A percentile compares a stretch with the other conserved stretches of the same genome.
phyloP scores from a whole-genome alignment of 192 early-diverging fungal genomes.

The Jimgerdemannia lactiflua region DNA sequence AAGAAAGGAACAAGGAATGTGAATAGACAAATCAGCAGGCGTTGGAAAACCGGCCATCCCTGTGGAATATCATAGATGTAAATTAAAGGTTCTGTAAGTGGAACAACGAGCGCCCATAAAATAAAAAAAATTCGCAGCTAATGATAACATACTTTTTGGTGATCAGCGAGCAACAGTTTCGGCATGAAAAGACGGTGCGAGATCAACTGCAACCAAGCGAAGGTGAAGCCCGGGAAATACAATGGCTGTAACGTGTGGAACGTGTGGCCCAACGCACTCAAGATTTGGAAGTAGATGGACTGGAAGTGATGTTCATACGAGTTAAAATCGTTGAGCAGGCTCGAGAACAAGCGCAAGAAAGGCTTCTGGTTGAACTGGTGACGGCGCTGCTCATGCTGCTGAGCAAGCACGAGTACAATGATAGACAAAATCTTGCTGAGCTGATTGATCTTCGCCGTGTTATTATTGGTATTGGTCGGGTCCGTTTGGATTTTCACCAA shows the following conservation, averaged over 20 bases:
- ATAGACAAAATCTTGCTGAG: slow-evolving; percentile 84
- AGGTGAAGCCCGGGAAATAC: slow-evolving; percentile 89
- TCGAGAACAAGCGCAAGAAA: slow-evolving; percentile 86
- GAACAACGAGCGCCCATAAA: neutral
- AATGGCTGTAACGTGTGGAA: slow-evolving; percentile 83
- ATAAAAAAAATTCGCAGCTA: neutral
- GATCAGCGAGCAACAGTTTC: slow-evolving; percentile 71
- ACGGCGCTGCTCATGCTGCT: slow-evolving; percentile 78
- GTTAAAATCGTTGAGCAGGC: slow-evolving; percentile 78
- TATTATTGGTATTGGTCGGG: slow-evolving; percentile 46
- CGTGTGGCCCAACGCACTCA: slow-evolving; percentile 71
- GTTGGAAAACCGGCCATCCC: slow-evolving; percentile 86
- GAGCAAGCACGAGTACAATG: slow-evolving; percentile 80
- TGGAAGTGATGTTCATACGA: slow-evolving; percentile 59
- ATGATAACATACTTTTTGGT: slow-evolving; percentile 67
- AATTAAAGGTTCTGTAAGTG: neutral
- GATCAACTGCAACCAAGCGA: slow-evolving; percentile 92
- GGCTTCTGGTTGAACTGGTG: slow-evolving; percentile 87
- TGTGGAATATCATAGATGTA: slow-evolving; percentile 17
- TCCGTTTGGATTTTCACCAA: slow-evolving; percentile 73
- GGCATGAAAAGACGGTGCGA: slow-evolving; percentile 94
- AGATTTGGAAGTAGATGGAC: slow-evolving; percentile 69
- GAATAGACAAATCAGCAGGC: slow-evolving; percentile 80
- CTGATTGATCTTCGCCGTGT: slow-evolving; percentile 57
- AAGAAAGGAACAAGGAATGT: slow-evolving; percentile 87